Conservation (phyloP, 495 filamentous ascomycete species). For the Xylaria nigripes region DNA sequence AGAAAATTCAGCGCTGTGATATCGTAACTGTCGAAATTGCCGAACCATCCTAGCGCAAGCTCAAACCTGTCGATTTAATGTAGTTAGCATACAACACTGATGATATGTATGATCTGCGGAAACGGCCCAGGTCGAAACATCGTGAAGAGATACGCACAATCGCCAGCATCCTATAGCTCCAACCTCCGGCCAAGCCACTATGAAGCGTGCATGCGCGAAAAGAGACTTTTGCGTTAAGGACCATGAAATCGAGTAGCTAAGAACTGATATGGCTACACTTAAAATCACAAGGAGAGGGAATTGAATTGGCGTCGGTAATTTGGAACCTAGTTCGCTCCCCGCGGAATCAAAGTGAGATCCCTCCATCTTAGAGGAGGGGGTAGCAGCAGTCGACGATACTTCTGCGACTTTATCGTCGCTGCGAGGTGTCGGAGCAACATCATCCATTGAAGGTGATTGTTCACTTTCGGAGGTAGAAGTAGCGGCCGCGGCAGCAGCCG, state of each 20-base stretch:
- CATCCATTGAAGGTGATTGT: not conserved
- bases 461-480: not conserved
- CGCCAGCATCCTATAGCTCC: constrained; percentile 56
- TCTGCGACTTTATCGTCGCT: not conserved
- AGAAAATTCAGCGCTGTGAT: constrained; percentile 58
- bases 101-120: not conserved
- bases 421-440: not conserved
- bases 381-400: constrained; percentile 8
- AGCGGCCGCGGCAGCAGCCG: not conserved
- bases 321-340: constrained; percentile 19
- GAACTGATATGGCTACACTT: constrained; percentile 52
- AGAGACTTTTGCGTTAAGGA: constrained; percentile 48
- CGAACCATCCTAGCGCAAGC: constrained; percentile 61
- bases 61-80: constrained; percentile 42
- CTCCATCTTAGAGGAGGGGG: constrained; percentile 21
- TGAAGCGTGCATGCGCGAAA: constrained; percentile 49
- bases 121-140: not conserved
- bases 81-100: not conserved
- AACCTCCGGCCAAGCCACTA: constrained; percentile 55
- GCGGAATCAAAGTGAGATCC: constrained; percentile 10
- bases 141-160: constrained; percentile 34
- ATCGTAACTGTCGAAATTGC: constrained; percentile 66
- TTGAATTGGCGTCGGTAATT: constrained; percentile 45
- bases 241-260: constrained; percentile 48
- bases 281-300: constrained; percentile 57